Evolutionary conservation across 202 grass and related monocot genomes (phyloP), one percentile per base, ranked within the genome.

Genomic region (Schoenoplectus tabernaemontani): DNA sequence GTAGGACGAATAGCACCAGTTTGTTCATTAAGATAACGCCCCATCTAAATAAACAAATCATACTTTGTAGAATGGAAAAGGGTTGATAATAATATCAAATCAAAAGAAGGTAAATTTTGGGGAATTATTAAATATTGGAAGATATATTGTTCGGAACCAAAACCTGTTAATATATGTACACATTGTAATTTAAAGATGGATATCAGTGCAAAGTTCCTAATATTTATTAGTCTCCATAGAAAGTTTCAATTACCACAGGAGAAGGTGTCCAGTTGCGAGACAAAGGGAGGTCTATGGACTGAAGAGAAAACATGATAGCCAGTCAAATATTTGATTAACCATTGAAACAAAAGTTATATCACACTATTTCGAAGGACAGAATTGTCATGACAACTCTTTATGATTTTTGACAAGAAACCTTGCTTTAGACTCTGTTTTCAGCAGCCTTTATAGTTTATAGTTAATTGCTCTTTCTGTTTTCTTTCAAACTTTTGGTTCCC

Each of bases 1-100:
- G 85, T 71, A 20, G 87, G 87, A 79, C 93, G 89, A 77, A 81
- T 80, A 44, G 84, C 75, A 39, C 86, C 77, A 28, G 87, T 65
- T 89, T 97, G 94, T 59, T 97, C 94, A 76, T 85, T 88, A 81
- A 97, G 91, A 74, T 89, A 90, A 81, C 89, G 94, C 59, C 89
- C 91, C 91, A 94, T 90, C 94, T 97, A 94, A 87, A 88, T 85
- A 78, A 85, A 50, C 3, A 71, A 71, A 11, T 74, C 43, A 43
- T 53, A 74, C 53, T n/a, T 68, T 42, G 37, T 53, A 53, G 26
- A n/a, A 24, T n/a, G n/a, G n/a, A n/a, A n/a, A n/a, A n/a, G n/a
- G n/a, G n/a, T n/a, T 54, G 26, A 74, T 74, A 74, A 54, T 74
- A 74, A 74, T 53, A 54, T 74, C 16, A 86, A 64, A 79, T 62